Evolutionary conservation across 2,329 filamentous ascomycete species (phyloP), one percentile per base, ranked within the genome.

Genomic region (Verticillium longisporum): DNA sequence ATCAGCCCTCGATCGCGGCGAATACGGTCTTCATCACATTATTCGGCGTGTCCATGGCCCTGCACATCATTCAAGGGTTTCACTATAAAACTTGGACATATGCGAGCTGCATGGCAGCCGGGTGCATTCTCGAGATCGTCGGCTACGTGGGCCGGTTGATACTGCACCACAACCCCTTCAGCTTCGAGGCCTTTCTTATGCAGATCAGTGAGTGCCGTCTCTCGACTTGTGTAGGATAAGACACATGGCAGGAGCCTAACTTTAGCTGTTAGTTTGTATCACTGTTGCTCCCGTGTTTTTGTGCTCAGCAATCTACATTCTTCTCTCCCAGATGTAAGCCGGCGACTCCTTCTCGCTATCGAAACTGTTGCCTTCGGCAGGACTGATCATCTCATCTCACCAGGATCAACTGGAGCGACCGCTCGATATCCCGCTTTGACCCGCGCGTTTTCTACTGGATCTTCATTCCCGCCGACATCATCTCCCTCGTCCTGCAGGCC

Each of bases 141-240:
- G 87, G 87, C 6, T 90, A 90, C 61, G 73, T 75, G 0, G 87
- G 84, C 0, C 78, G 87, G 6, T 74, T 88, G 21, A 70, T 85
- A 58, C 72, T 86, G 61, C 77, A 83, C 61, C 67, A 78, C 15
- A 83, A 88, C 60, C 83, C 85, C 0, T 89, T 85, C 66, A 74
- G 67, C 31, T 80, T 87, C 69, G 66, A 70, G 0, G 84, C 80
- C 0, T 90, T 90, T 68, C 77, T 88, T 66, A 79, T 88, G 6
- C 84, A 89, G 70, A 87, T 88, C 64, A 69, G 71, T 76, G 68
- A 59, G 68, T n/a, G 31, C 9, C 56, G 4, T 31, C 41, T 26
- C 6, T 13, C 21, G 11, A 50, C 36, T 32, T 2, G 6, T 6
- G 6, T 11, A n/a, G 7, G 9, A 10, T 13, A 7, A n/a, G n/a